Evolutionary conservation across 1,139 yeast genomes (phyloP), one percentile per base, ranked within the genome.

Genomic region (Geotrichum macrosporum): DNA sequence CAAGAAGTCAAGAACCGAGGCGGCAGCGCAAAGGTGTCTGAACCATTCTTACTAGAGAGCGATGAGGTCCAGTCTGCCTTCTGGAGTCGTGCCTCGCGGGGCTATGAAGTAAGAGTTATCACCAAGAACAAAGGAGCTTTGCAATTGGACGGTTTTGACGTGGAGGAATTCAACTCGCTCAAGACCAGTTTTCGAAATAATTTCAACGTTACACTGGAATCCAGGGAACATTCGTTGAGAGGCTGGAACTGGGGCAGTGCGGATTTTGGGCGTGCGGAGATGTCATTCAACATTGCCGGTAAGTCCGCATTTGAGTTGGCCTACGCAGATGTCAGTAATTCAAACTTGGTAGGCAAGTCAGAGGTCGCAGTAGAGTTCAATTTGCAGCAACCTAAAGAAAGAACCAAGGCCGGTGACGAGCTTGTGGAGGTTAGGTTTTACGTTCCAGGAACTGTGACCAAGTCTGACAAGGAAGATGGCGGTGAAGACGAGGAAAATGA

Each of bases 221-320:
- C 77, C 54, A 79, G 75, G 59, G 97, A 92, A 59, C 98, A 92
- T 65, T 84, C 96, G 4, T 71, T 92, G 57, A 78, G 96, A 68
- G 99, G 99, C 35, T 92, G 98, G 98, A 92, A 92, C 66, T 92
- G 98, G 98, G 99, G 99, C 48, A 81, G 82, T 54, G 75, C 92
- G 9, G 96, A 89, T 64, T 78, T 94, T 65, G 95, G 95, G 12
- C 78, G 96, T 62, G 86, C 88, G 57, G 98, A 92, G 64, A 72
- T 92, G 67, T 77, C 87, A 27, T 89, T 94, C 68, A 81, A 81
- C 49, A 81, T 89, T 30, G 86, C 85, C 60, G 88, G 88, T 58
- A 84, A 84, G 60, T 97, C 98, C 1, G 78, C 84, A 16, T 92
- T 92, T 66, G 98, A 92, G 67, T 68, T 94, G 40, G 96, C 97